Conservation (phyloP, 2,329 filamentous ascomycete species). For the Pseudopithomyces chartarum region DNA sequence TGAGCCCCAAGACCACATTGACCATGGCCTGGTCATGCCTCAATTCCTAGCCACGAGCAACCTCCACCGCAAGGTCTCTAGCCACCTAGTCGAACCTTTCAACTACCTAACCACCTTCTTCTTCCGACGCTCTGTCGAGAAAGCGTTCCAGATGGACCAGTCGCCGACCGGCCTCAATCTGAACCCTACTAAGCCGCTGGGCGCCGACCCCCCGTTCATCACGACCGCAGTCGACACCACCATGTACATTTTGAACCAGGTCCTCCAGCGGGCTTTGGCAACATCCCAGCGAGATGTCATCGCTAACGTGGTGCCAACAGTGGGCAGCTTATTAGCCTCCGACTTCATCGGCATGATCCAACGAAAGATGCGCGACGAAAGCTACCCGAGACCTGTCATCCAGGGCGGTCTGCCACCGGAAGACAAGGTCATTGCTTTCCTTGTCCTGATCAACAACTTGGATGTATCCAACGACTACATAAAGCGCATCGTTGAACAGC, state of each 20-base stretch:
- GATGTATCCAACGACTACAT: slow-evolving; percentile 93
- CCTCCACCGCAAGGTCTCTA: slow-evolving; percentile 76
- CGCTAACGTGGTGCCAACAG: slow-evolving; percentile 74
- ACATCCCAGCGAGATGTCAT: slow-evolving; percentile 84
- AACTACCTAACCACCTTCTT: slow-evolving; percentile 95
- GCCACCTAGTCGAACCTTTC: slow-evolving; percentile 78
- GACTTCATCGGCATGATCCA: slow-evolving; percentile 98
- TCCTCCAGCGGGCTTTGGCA: slow-evolving; percentile 82
- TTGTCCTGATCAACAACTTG: slow-evolving; percentile 93
- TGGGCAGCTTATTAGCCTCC: slow-evolving; percentile 78
- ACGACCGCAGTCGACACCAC: slow-evolving; percentile 96
- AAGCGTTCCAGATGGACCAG: slow-evolving; percentile 96
- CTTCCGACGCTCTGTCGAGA: slow-evolving; percentile 93
- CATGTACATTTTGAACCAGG: slow-evolving; percentile 97
- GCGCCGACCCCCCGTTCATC: slow-evolving; percentile 84
- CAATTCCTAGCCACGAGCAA: slow-evolving; percentile 78
- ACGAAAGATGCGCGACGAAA: slow-evolving; percentile 95
- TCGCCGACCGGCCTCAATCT: slow-evolving; percentile 79
- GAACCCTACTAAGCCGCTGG: slow-evolving; percentile 71
- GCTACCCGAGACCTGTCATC: slow-evolving; percentile 79
- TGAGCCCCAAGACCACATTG: slow-evolving; percentile 58
- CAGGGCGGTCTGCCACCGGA: slow-evolving; percentile 86
- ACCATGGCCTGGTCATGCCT: slow-evolving; percentile 67
- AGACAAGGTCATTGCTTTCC: slow-evolving; percentile 83
- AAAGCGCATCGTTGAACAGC: slow-evolving; percentile 77